A percentile compares a stretch with the other conserved stretches of the same genome.
Evolutionary conservation across 2,329 filamentous ascomycete species (phyloP).

Genomic region (Tricladium varicosporioides): DNA sequence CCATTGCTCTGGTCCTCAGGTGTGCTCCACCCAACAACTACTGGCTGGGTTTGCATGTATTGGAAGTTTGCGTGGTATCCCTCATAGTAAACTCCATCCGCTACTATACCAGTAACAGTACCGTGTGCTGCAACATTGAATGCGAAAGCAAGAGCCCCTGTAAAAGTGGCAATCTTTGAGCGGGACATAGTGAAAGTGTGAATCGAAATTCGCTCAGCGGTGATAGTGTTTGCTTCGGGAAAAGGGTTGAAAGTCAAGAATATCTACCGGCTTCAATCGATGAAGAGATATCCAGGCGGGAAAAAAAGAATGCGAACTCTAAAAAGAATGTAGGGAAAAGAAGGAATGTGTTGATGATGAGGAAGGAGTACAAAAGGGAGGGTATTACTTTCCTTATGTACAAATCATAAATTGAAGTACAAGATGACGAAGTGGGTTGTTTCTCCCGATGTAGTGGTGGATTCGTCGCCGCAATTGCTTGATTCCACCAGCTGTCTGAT

Average conservation of each 20-base stretch:
- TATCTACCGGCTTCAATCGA: constrained; percentile 28
- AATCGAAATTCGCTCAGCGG: constrained; percentile 19
- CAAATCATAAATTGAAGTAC: neutral
- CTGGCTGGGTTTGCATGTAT: constrained; percentile 27
- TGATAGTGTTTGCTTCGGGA: constrained; percentile 13
- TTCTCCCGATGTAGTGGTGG: neutral
- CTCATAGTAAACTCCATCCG: constrained; percentile 45
- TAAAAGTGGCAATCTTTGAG: constrained; percentile 25
- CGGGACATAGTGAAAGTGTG: constrained; percentile 27
- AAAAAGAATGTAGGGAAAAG: constrained; percentile 10
- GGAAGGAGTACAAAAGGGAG: constrained; percentile 1
- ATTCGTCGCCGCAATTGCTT: neutral
- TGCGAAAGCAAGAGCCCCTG: constrained; percentile 32
- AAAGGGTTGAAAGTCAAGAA: constrained; percentile 13
- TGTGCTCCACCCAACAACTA: constrained; percentile 40
- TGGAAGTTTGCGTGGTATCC: constrained; percentile 24
- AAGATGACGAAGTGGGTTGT: neutral
- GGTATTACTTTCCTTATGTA: constrained; percentile 2
- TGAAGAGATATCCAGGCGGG: constrained; percentile 20
- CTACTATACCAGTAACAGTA: constrained; percentile 42
- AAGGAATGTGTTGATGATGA: constrained; percentile 18
- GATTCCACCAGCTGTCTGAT: neutral
- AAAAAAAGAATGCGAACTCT: too few relatives aligned
- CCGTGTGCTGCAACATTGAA: constrained; percentile 45
- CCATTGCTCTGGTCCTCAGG: constrained; percentile 43